Conservation (phyloP, 352 stramenopile genomes). For the Phytophthora sp. region DNA sequence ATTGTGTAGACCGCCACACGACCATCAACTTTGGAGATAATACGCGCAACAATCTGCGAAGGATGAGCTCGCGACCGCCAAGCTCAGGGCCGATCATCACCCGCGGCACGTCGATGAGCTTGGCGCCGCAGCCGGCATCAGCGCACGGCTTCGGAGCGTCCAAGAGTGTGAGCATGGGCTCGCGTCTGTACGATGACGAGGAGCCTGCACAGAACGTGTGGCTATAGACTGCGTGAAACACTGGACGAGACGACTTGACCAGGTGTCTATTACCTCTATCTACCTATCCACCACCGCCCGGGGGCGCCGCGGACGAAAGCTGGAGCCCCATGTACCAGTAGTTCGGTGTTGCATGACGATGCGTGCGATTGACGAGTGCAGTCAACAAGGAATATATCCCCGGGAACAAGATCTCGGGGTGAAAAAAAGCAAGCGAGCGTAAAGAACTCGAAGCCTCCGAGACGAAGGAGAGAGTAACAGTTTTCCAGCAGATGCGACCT, state of each 20-base stretch:
- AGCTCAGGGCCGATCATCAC: constrained; percentile 53
- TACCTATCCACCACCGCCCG: constrained; percentile 3
- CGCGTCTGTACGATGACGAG: constrained; percentile 64
- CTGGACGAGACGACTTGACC: constrained; percentile 7
- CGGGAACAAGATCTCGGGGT: no score
- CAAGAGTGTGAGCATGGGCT: constrained; percentile 76
- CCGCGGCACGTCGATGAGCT: constrained; percentile 51
- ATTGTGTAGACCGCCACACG: constrained; percentile 36
- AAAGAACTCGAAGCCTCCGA: constrained; percentile 31
- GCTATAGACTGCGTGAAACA: constrained; percentile 53
- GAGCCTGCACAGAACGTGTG: constrained; percentile 77
- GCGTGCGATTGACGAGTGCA: constrained; percentile 47
- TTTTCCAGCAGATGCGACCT: constrained; percentile 34
- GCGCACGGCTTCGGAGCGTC: constrained; percentile 52
- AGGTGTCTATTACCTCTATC: constrained; percentile 5
- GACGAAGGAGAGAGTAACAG: constrained; percentile 37
- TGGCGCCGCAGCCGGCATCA: constrained; percentile 56
- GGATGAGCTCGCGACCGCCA: constrained; percentile 50
- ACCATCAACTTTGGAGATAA: constrained; percentile 42
- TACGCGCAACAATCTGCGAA: constrained; percentile 55
- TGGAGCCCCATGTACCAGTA: constrained; percentile 48
- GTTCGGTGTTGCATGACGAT: constrained; percentile 40
- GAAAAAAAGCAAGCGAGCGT: no score
- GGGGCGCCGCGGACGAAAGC: constrained; percentile 36
- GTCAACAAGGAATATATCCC: constrained; percentile 30